These are phyloP conservation scores for Phlyctochytrium bullatum DNA, from an alignment of 192 early-diverging fungal species.

Conservation along the genomic window DNA sequence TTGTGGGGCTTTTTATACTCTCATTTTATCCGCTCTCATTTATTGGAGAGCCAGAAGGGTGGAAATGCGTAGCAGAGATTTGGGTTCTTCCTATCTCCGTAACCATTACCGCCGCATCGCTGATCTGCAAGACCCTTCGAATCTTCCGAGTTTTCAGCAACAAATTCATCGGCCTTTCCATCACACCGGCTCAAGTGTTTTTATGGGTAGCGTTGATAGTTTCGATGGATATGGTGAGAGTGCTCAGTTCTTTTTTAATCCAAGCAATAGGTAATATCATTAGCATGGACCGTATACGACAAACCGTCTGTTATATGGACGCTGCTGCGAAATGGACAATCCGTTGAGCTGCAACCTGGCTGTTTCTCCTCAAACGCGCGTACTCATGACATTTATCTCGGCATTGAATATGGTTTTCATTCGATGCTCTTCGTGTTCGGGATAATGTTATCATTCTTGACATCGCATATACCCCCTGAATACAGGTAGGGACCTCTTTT, in stretches of 20 bases:
- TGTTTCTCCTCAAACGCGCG: background rate
- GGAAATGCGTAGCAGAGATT: slow-evolving; percentile 5
- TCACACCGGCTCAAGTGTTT: too few species aligned
- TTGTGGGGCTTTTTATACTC: background rate
- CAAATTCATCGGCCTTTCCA: background rate
- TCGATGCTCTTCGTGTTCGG: background rate
- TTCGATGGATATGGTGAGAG: background rate
- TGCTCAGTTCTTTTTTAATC: background rate
- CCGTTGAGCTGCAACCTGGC: background rate
- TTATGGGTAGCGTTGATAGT: too few species aligned
- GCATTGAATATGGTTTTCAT: background rate
- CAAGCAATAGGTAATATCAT: background rate
- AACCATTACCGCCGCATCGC: background rate
- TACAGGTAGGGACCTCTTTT: background rate
- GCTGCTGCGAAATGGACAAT: background rate
- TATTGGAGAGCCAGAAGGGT: background rate
- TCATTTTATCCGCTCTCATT: background rate
- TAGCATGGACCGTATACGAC: background rate
- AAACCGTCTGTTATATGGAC: background rate
- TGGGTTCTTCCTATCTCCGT: slow-evolving; percentile 3
- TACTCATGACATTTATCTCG: background rate
- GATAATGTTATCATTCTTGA: background rate
- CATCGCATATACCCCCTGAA: background rate
- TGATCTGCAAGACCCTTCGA: slow-evolving; percentile 10
- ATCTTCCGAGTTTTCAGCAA: slow-evolving; percentile 8